Conservation (phyloP, 169 alveolate species). For the Eimeria necatrix region DNA sequence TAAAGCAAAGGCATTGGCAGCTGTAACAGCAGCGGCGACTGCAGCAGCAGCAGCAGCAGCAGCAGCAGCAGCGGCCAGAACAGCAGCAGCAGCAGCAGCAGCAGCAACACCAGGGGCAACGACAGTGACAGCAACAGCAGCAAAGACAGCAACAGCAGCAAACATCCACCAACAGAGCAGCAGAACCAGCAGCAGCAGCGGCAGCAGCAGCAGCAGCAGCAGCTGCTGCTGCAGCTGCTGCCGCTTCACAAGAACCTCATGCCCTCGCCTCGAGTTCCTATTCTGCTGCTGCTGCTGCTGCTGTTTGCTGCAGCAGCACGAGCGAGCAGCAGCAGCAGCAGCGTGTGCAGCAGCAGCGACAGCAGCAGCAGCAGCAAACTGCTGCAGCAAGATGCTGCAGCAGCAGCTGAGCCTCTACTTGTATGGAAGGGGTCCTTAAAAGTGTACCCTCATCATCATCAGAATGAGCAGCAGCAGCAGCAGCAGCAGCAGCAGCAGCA, state of each 20-base stretch:
- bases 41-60: neutral
- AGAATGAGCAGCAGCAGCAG: constrained; percentile 3
- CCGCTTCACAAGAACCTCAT: too few species aligned
- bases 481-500: neutral
- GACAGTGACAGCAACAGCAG: neutral
- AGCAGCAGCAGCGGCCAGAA: neutral
- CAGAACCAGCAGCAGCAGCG: constrained; percentile 21
- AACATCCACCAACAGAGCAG: neutral
- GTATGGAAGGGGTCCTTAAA: too few species aligned
- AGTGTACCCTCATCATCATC: too few species aligned
- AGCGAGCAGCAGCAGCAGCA: neutral
- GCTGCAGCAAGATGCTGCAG: constrained; percentile 41
- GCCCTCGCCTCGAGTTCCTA: too few species aligned
- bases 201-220: neutral
- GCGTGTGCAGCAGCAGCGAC: neutral
- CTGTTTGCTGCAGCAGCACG: too few species aligned
- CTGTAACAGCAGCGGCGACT: neutral
- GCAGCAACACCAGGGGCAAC: neutral
- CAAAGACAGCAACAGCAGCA: neutral
- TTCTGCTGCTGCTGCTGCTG: too few species aligned
- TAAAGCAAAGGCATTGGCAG: neutral
- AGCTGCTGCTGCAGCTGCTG: neutral
- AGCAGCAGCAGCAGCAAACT: neutral
- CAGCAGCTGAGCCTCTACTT: neutral
- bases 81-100: neutral